phyloP scores from a whole-genome alignment of 768 basidiomycete genomes.

The Multifurca ochricompacta region DNA sequence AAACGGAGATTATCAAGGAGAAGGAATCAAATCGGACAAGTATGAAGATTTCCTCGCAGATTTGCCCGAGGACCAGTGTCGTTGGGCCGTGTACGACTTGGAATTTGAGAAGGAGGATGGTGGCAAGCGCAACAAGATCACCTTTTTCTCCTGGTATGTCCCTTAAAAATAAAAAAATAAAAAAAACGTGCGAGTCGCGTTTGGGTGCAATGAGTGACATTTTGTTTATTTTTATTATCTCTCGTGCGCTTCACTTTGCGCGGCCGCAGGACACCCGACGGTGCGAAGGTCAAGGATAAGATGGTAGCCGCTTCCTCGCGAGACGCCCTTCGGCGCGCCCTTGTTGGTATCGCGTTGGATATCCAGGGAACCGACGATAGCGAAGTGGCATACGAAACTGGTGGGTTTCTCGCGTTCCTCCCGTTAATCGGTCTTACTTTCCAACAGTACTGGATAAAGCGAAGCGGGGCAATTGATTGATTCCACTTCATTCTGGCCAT shows the following conservation, averaged over 20 bases:
- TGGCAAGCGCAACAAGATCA: conserved; percentile 80
- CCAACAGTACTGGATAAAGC: conserved; percentile 26
- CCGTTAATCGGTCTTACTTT: neutral
- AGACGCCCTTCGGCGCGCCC: conserved; percentile 62
- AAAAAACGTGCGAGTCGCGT: no score
- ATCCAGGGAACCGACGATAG: conserved; percentile 76
- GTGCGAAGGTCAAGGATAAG: conserved; percentile 80
- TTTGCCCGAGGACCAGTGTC: conserved; percentile 66
- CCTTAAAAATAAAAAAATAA: no score
- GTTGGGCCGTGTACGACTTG: conserved; percentile 93
- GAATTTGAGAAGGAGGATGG: conserved; percentile 67
- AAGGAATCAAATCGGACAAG: conserved; percentile 44
- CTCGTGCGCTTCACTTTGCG: neutral
- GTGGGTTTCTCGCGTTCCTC: conserved; percentile 36
- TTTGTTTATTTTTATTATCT: neutral
- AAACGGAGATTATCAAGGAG: conserved; percentile 70
- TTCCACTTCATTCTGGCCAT: neutral
- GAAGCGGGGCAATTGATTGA: conserved; percentile 21
- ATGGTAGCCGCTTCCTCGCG: conserved; percentile 90
- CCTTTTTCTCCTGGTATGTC: conserved; percentile 77
- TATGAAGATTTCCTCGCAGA: conserved; percentile 72
- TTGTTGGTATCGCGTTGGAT: conserved; percentile 73
- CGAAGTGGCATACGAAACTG: conserved; percentile 63
- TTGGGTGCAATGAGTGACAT: no score
- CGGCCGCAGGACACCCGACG: conserved; percentile 70